Evolutionary conservation across 208 protist species (phyloP), one percentile per base, ranked within the genome.

Genomic region (Trypanosoma cruzi): DNA sequence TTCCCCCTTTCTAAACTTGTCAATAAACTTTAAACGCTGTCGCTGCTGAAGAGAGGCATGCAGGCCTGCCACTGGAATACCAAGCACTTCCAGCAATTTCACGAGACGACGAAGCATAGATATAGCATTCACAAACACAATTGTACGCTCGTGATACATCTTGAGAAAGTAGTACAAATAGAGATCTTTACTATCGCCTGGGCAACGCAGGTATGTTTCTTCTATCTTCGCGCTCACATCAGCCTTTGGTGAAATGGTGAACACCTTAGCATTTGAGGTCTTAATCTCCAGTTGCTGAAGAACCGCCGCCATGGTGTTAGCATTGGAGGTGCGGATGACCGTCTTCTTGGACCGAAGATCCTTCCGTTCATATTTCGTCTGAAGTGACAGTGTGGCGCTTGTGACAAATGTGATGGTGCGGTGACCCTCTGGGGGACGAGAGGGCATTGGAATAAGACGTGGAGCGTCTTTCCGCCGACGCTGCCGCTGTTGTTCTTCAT

Each of bases 41-140:
- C 96, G 77, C 82, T 99, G 98, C 77, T 99, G 96, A 95, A 99
- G 98, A 11, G 94, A 81, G 52, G 97, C 97, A 75, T 99, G 98
- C 4, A 99, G 68, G 24, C 86, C 80, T 8, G 86, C 87, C 16
- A 89, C 85, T 34, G 86, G 72, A 22, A 97, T 85, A 2, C 85
- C 88, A 20, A 99, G 82, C 20, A 97, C 70, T 28, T 84, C 82
- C 18, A 99, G 61, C 8, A 99, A 60, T 61, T 96, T 91, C 32
- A 96, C 78, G n/a, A 99, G 69, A 28, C 97, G 88, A 24, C 92
- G 86, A 48, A 98, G 84, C 84, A 92, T 95, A 36, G 89, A 94
- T 57, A 99, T 98, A 50, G 93, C 89, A 79, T 97, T 97, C 48
- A 96, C 93, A 64, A 97, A 97, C 20, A 99, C 88, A 54, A 99